Evolutionary conservation across 257 asterid species (phyloP).

Genomic region (Ilex asprella): DNA sequence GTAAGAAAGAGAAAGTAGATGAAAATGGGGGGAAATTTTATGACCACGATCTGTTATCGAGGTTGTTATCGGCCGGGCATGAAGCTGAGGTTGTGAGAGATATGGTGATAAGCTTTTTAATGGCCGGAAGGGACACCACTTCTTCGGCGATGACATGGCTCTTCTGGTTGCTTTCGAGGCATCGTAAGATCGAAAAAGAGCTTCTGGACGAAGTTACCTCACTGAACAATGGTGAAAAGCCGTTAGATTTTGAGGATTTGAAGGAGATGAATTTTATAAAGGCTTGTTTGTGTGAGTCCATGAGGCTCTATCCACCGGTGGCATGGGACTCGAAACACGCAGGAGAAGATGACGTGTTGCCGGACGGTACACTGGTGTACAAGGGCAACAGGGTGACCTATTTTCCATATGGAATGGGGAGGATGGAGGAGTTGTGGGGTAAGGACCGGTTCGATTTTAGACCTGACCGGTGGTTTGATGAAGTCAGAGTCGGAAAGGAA

Average conservation of each 20-base stretch:
- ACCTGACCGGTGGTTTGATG: not conserved
- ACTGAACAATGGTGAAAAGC: not conserved
- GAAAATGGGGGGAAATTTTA: not conserved
- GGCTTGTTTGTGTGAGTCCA: constrained; percentile 66
- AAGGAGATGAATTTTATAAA: constrained; percentile 37
- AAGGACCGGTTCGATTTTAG: not conserved
- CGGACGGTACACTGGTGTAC: constrained; percentile 56
- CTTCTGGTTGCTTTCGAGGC: constrained; percentile 37
- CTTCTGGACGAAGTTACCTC: constrained; percentile 26
- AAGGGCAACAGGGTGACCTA: constrained; percentile 1
- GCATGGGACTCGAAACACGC: constrained; percentile 91
- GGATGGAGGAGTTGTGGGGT: constrained; percentile 2
- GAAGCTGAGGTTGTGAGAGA: constrained; percentile 37
- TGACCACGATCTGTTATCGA: constrained; percentile 36
- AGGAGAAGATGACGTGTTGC: constrained; percentile 48
- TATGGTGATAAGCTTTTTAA: constrained; percentile 36
- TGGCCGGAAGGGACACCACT: constrained; percentile 69
- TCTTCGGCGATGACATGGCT: constrained; percentile 65
- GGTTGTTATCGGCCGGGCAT: constrained; percentile 35
- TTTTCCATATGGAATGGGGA: constrained; percentile 4
- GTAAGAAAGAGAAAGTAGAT: constrained; percentile 16
- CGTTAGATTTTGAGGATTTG: constrained; percentile 22
- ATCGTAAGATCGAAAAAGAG: constrained; percentile 26
- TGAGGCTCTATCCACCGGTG: constrained; percentile 95
- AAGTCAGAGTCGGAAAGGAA: not conserved